Conservation (phyloP, 2,329 filamentous ascomycete species). For the Calycina herbarum region DNA sequence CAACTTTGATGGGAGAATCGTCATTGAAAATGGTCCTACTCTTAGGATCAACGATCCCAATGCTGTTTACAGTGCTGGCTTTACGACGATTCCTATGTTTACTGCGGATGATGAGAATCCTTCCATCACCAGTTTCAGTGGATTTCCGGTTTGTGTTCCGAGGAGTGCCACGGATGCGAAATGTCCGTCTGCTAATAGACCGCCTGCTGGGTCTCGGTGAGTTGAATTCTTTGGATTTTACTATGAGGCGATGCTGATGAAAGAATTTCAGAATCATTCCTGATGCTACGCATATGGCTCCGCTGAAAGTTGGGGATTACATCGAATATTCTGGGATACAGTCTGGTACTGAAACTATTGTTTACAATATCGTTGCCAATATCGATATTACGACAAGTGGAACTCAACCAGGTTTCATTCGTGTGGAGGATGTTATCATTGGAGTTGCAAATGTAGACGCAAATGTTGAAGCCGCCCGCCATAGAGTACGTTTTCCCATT, state of each 20-base stretch:
- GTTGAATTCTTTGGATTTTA: background rate
- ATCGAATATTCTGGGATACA: constrained; percentile 43
- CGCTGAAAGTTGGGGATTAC: constrained; percentile 43
- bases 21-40: constrained; percentile 41
- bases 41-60: constrained; percentile 48
- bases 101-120: constrained; percentile 51
- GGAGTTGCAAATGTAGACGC: constrained; percentile 40
- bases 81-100: constrained; percentile 43
- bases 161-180: constrained; percentile 40
- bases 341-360: constrained; percentile 38
- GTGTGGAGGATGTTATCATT: constrained; percentile 45
- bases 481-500: background rate
- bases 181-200: constrained; percentile 34
- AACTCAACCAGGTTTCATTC: constrained; percentile 42
- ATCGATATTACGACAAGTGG: constrained; percentile 41
- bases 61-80: constrained; percentile 44
- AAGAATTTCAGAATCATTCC: constrained; percentile 35
- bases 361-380: constrained; percentile 42
- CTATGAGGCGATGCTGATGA: background rate
- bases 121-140: constrained; percentile 48
- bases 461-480: constrained; percentile 41
- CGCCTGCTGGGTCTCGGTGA: background rate
- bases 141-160: constrained; percentile 54
- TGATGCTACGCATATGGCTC: constrained; percentile 43
- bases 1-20: constrained; percentile 39